Base-by-base conservation (phyloP, 805 yeast genomes). In the Blastobotrys robertii region DNA sequence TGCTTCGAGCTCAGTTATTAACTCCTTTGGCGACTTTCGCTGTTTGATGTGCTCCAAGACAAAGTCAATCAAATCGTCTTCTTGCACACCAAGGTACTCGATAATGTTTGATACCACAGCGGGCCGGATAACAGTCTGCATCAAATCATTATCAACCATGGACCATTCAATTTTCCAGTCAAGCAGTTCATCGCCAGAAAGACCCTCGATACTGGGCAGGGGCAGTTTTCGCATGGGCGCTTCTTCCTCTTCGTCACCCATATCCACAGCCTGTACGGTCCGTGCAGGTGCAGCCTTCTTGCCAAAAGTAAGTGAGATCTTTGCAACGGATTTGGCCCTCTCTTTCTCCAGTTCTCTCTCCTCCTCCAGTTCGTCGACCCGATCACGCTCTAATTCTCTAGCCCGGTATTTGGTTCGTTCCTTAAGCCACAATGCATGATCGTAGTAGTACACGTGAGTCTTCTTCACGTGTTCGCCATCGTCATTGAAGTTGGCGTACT, bases 21-120 rank as follows among this genome's bases (percentile, higher is more conserved):
- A 55, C 11, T 53, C 56, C 28, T 41, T 44, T 2, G 56, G 52
- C 6, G 57, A 36, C 28, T 51, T 52, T 12, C 51, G 56, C 9
- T 44, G 41, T 13, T 39, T 19, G 10, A 60, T 11, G 30, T 57
- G 62, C 4, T 52, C 44, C 22, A 51, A 39, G 11, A 59, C 48
- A 43, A 60, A 59, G n/a, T 55, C 51, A 31, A 58, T 46, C n/a
- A 61, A 46, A 30, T 58, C 63, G 10, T 55, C 58, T 33, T 61
- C 65, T 39, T 55, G 55, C 30, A 55, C 52, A 9, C 64, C 64
- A 4, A 61, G 50, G 32, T 47, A 54, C 34, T 62, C 64, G 10
- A 51, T 44, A n/a, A 61, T 50, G 14, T 47, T 47, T 12, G 43
- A 37, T 7, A 42, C 44, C 29, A 55, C 50, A 10, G 49, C 46